Conservation (phyloP, 2,329 filamentous ascomycete genomes). For the Pseudogymnoascus verrucosus region DNA sequence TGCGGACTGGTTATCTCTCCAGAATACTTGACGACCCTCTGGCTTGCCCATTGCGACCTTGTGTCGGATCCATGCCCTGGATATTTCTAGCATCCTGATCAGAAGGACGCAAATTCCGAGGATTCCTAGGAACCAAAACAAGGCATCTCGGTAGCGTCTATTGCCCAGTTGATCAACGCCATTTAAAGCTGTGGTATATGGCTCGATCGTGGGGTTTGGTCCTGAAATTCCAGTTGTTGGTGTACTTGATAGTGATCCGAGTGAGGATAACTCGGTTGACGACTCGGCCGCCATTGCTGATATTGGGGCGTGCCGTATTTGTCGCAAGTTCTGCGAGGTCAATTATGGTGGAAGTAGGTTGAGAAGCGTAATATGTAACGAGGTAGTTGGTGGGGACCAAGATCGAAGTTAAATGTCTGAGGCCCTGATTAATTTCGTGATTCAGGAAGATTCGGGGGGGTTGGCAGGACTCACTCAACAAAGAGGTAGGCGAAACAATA, state of each 20-base stretch:
- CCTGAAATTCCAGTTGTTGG: conserved; percentile 11
- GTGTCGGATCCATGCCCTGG: conserved; percentile 49
- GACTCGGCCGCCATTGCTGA: not conserved
- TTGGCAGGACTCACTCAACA: not conserved
- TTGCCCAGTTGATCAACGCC: conserved; percentile 55
- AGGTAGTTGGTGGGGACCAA: not conserved
- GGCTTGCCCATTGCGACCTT: conserved; percentile 49
- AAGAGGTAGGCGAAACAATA: not conserved
- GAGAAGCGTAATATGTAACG: not conserved
- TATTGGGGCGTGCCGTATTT: not conserved
- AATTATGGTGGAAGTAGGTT: not conserved
- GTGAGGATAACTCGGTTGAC: not conserved
- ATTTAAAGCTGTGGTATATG: conserved; percentile 47
- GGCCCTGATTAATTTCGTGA: not conserved
- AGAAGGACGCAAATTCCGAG: conserved; percentile 45
- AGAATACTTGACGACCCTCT: conserved; percentile 48
- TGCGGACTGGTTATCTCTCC: conserved; percentile 47
- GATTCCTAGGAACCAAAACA: conserved; percentile 55
- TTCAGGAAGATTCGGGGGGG: conserved; percentile 3
- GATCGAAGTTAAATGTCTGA: not conserved
- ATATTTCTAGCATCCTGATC: conserved; percentile 46
- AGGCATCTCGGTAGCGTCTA: conserved; percentile 45
- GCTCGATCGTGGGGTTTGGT: conserved; percentile 43
- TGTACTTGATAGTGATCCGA: not conserved
- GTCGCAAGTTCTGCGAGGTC: not conserved